Evolutionary conservation across 441 rosid genomes (phyloP).

Genomic region (Jatropha multifida): DNA sequence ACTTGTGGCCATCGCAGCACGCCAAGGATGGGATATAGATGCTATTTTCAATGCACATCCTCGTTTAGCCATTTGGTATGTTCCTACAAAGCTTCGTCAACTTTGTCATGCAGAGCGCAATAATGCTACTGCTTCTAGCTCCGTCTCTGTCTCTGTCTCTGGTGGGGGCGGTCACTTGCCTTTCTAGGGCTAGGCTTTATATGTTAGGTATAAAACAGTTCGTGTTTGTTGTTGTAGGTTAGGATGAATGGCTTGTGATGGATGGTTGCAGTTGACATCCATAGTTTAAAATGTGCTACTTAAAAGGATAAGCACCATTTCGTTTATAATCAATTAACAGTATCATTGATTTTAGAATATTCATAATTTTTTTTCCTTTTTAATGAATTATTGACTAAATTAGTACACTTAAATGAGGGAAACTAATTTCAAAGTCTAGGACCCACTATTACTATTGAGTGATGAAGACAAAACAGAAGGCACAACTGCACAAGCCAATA

Average conservation of each 20-base stretch:
- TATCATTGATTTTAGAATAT: neutral
- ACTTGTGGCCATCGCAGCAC: conserved; percentile 72
- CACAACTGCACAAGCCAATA: neutral
- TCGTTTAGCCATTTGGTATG: conserved; percentile 88
- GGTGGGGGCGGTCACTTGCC: conserved; percentile 38
- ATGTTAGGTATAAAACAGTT: too few species aligned
- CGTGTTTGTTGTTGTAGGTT: neutral
- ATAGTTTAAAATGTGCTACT: conserved; percentile 10
- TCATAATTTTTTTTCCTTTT: neutral
- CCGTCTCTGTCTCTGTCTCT: conserved; percentile 39
- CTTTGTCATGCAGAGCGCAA: conserved; percentile 82
- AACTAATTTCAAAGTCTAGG: too few species aligned
- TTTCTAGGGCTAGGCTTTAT: conserved; percentile 25
- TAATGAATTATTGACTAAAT: too few species aligned
- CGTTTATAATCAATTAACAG: neutral
- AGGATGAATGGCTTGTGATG: neutral
- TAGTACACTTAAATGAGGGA: too few species aligned
- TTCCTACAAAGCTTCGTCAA: conserved; percentile 95
- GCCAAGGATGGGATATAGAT: conserved; percentile 94
- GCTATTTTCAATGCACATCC: conserved; percentile 85
- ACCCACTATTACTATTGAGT: too few species aligned
- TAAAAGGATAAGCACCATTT: neutral
- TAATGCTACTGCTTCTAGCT: conserved; percentile 44
- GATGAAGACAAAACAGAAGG: too few species aligned
- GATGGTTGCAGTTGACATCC: neutral